phyloP scores from a whole-genome alignment of 768 basidiomycete genomes.

The Amylocystis lapponica region DNA sequence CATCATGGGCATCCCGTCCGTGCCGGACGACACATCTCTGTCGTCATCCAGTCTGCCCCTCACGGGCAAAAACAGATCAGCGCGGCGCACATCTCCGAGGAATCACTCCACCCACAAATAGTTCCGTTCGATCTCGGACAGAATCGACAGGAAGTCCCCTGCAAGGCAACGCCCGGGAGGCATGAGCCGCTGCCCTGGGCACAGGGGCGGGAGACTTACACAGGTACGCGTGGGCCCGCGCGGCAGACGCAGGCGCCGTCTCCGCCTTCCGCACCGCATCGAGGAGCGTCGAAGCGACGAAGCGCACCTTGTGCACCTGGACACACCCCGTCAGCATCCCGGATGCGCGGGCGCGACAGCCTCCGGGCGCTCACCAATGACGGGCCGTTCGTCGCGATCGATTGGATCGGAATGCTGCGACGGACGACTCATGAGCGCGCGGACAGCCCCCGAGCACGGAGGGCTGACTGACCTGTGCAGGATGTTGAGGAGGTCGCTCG shows the following conservation, averaged over 20 bases:
- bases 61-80: slow-evolving; percentile 1
- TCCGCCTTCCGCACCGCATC: slow-evolving; percentile 81
- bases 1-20: slow-evolving; percentile 44
- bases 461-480: slow-evolving; percentile 57
- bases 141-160: slow-evolving; percentile 92
- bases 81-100: slow-evolving; percentile 2
- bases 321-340: background rate
- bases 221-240: slow-evolving; percentile 81
- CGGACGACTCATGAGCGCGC: background rate
- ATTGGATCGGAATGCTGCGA: slow-evolving; percentile 82
- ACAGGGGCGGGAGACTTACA: slow-evolving; percentile 42
- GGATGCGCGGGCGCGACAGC: background rate
- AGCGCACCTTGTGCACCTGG: slow-evolving; percentile 88
- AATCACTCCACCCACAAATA: slow-evolving; percentile 54
- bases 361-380: slow-evolving; percentile 47
- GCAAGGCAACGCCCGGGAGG: slow-evolving; percentile 1
- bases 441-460: background rate
- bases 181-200: background rate
- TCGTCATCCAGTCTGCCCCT: slow-evolving; percentile 51
- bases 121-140: slow-evolving; percentile 88
- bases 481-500: slow-evolving; percentile 81
- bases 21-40: slow-evolving; percentile 54
- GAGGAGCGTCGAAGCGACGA: slow-evolving; percentile 84
- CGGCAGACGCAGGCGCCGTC: slow-evolving; percentile 72
- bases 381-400: slow-evolving; percentile 84